Percentiles rank a stretch among this genome's conserved stretches.
These are phyloP conservation scores for Physocladia obscura DNA, from an alignment of 192 early-diverging fungal genomes.

Conservation along the genomic window DNA sequence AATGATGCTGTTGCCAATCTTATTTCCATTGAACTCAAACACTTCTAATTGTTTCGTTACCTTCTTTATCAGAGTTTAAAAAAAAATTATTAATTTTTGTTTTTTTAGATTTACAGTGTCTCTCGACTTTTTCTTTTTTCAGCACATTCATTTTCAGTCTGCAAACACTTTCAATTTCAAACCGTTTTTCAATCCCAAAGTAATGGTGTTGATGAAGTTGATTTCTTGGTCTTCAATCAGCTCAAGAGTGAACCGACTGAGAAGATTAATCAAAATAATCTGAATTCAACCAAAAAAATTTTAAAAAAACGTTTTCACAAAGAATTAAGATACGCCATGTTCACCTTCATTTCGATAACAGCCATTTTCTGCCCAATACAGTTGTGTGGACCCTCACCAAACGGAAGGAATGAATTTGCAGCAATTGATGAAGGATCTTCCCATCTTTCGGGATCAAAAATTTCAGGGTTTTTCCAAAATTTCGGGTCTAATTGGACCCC, in stretches of 20 bases:
- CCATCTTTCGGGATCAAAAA: slow-evolving; percentile 47
- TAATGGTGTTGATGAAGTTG: neutral
- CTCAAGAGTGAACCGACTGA: slow-evolving; percentile 14
- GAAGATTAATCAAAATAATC: slow-evolving; percentile 1
- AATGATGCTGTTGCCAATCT: too few species aligned
- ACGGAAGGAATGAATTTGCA: slow-evolving; percentile 44
- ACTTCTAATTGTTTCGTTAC: too few species aligned
- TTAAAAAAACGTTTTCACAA: neutral
- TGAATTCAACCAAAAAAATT: too few species aligned
- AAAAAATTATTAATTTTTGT: too few species aligned
- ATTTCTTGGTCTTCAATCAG: slow-evolving; percentile 13
- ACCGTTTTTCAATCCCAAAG: slow-evolving; percentile 26
- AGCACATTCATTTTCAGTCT: too few species aligned
- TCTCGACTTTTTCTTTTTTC: too few species aligned
- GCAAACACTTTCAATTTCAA: slow-evolving; percentile 4
- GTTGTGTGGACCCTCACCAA: slow-evolving; percentile 38
- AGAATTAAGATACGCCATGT: too few species aligned
- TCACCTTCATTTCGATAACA: slow-evolving; percentile 35
- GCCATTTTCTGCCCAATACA: slow-evolving; percentile 55
- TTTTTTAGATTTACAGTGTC: too few species aligned
- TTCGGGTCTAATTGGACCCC: slow-evolving; percentile 30
- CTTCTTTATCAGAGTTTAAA: too few species aligned
- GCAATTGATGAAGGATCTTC: slow-evolving; percentile 15
- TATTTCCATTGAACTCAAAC: too few species aligned
- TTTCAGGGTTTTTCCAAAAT: slow-evolving; percentile 34